phyloP scores from a whole-genome alignment of 2,329 filamentous ascomycete genomes.

The Catunica adiposa region DNA sequence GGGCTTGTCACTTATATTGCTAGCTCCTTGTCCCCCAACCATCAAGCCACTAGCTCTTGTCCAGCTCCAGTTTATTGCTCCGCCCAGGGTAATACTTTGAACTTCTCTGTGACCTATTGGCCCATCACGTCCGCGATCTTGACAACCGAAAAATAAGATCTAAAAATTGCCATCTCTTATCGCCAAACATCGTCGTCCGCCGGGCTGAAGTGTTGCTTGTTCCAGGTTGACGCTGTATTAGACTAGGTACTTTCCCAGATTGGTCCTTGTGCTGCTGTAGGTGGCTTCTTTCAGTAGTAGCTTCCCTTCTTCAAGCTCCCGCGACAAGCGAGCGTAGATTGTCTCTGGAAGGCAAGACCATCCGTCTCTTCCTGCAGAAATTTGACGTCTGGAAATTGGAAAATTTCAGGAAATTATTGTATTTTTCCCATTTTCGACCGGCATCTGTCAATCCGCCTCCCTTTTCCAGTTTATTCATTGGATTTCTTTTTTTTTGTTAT shows the following conservation, averaged over 20 bases:
- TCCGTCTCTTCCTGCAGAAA: background rate
- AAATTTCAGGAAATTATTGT: conserved; percentile 3
- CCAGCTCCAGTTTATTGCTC: background rate
- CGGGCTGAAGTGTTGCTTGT: no score
- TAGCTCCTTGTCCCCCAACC: background rate
- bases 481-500: conserved; percentile 1
- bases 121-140: no score
- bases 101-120: no score
- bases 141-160: no score
- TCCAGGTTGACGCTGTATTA: no score
- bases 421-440: background rate
- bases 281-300: no score
- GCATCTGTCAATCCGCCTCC: background rate
- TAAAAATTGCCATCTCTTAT: no score
- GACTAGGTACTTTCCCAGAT: no score
- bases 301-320: background rate
- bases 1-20: background rate
- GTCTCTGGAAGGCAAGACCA: background rate
- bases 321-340: background rate
- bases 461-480: conserved; percentile 5
- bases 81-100: background rate
- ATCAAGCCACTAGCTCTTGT: background rate
- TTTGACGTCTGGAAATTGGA: background rate
- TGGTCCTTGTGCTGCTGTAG: no score
- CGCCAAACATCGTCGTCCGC: no score